Conservation (phyloP, 225 moss, liverwort and hornwort species). For the Takakia lepidozioides region DNA sequence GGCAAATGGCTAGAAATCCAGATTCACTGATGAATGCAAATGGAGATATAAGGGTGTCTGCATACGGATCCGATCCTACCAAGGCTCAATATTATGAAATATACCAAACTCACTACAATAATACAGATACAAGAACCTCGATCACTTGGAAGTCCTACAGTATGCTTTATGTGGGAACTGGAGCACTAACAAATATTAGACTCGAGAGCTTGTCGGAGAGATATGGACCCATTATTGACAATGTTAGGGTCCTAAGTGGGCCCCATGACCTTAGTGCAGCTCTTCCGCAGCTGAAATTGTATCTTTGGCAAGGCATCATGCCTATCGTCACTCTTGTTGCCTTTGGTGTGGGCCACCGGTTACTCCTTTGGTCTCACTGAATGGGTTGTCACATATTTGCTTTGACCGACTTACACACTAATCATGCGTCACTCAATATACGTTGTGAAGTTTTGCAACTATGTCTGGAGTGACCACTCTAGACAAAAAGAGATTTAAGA, state of each 20-base stretch:
- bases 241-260: conserved; percentile 23
- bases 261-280: conserved; percentile 23
- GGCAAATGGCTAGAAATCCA: conserved; percentile 32
- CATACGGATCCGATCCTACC: conserved; percentile 14
- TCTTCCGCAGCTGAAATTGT: conserved; percentile 5
- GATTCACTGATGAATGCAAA: conserved; percentile 30
- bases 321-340: conserved; percentile 11
- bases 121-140: conserved; percentile 14
- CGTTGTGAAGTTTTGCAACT: no score
- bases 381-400: no score
- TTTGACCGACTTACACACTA: no score
- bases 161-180: conserved; percentile 41
- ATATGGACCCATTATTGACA: conserved; percentile 41
- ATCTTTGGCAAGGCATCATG: conserved; percentile 15
- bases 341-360: no score
- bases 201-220: conserved; percentile 53
- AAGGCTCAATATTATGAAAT: no score
- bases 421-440: no score
- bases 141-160: conserved; percentile 37
- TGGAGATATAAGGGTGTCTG: conserved; percentile 27
- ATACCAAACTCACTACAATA: no score
- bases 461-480: no score
- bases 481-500: no score
- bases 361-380: no score
- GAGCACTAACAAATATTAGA: conserved; percentile 15